phyloP scores from a whole-genome alignment of 176 grass and related monocot species.

The Cocos nucifera region DNA sequence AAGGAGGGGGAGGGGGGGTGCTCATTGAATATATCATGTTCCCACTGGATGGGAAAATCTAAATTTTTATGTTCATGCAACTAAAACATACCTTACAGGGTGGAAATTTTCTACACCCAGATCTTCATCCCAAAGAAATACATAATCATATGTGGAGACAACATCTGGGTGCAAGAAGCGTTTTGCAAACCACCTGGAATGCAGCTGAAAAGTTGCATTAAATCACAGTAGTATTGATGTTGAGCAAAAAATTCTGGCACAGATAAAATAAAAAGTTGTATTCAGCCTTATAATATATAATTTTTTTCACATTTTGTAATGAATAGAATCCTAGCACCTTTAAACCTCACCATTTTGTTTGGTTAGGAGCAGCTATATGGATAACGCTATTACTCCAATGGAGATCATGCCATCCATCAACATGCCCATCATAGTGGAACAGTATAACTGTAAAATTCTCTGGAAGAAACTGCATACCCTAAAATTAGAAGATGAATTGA shows the following conservation, averaged over 20 bases:
- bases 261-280: constrained; percentile 1
- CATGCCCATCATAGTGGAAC: constrained; percentile 96
- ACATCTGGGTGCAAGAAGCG: constrained; percentile 82
- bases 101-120: constrained; percentile 69
- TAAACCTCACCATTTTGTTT: constrained; percentile 68
- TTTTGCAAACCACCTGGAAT: constrained; percentile 96
- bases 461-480: constrained; percentile 82
- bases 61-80: neutral
- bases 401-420: constrained; percentile 76
- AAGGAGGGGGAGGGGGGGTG: no score
- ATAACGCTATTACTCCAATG: constrained; percentile 78
- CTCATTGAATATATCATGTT: no score
- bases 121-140: constrained; percentile 94
- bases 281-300: no score
- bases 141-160: constrained; percentile 70
- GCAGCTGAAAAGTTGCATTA: neutral
- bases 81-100: constrained; percentile 48
- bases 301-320: no score
- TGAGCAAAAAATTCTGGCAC: neutral
- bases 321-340: no score
- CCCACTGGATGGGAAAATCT: no score
- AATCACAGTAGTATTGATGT: neutral
- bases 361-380: constrained; percentile 74
- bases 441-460: constrained; percentile 92
- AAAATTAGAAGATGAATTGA: constrained; percentile 38